phyloP scores from a whole-genome alignment of 1,139 yeast genomes.

The Suhomyces atakaporum region DNA sequence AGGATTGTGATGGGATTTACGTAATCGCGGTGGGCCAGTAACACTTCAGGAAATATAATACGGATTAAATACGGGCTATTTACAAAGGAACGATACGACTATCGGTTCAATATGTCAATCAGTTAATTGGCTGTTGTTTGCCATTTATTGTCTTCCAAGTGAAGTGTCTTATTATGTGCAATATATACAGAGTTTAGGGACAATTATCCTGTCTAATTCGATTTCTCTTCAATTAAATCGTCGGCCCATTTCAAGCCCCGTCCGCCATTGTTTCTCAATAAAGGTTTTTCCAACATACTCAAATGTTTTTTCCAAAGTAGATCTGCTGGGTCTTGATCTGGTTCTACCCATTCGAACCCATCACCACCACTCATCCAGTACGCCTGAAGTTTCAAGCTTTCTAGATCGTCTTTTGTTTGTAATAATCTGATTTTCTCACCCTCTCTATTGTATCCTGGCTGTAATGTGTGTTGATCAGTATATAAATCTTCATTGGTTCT shows the following conservation, averaged over 20 bases:
- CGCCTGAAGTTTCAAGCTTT: slow-evolving; percentile 64
- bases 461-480: slow-evolving; percentile 29
- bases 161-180: too few relatives aligned
- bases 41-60: too few relatives aligned
- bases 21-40: too few relatives aligned
- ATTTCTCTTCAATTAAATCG: slow-evolving; percentile 18
- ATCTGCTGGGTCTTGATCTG: slow-evolving; percentile 79
- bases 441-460: slow-evolving; percentile 38
- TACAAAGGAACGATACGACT: too few relatives aligned
- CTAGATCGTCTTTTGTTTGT: slow-evolving; percentile 45
- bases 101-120: too few relatives aligned
- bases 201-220: too few relatives aligned
- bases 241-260: slow-evolving; percentile 26
- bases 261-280: slow-evolving; percentile 10
- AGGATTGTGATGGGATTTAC: too few relatives aligned
- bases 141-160: too few relatives aligned
- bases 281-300: slow-evolving; percentile 24
- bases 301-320: slow-evolving; percentile 53
- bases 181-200: too few relatives aligned
- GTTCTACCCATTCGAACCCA: slow-evolving; percentile 78
- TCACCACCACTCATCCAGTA: slow-evolving; percentile 80
- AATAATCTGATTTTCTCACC: slow-evolving; percentile 45
- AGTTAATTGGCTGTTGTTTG: too few relatives aligned
- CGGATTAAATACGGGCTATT: too few relatives aligned
- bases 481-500: slow-evolving; percentile 30